Evolutionary conservation across 352 stramenopile genomes (phyloP), one percentile per base, ranked within the genome.

Genomic region (Phytophthora pisi): DNA sequence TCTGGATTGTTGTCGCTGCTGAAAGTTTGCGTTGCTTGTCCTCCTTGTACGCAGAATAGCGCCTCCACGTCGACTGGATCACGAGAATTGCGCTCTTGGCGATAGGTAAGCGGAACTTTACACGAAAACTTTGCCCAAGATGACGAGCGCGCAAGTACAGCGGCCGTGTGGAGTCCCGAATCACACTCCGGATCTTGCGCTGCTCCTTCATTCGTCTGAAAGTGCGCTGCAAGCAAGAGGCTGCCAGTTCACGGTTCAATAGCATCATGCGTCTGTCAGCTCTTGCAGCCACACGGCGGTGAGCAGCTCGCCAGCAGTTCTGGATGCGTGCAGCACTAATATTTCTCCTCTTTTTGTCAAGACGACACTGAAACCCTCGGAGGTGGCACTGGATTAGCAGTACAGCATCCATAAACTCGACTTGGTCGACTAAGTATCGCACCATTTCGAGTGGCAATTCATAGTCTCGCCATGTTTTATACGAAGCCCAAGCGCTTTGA

Each of bases 51-150:
- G 36, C 31, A 10, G 68, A 18, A 46, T 91, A 66, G n/a, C 63
- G 74, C 34, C 75, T 72, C 84, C 82, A 92, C 0, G 61, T 68
- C 11, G 66, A 79, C 58, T 87, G 76, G 40, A 93, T 88, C 40
- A 75, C 68, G 1, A 46, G 58, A 10, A 67, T 64, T 0, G 81
- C 84, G 26, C 79, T 90, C 42, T 74, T 77, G 2, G 69, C 68
- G 20, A 92, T 88, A 8, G 57, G 45, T 0, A 81, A 30, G 10
- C 64, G 46, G 51, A 75, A 86, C 6, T 66, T 64, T 23, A 65
- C 56, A 5, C 75, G 74, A 49, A 87, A 84, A 15, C 46, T 66
- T 4, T 57, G 24, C 11, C 63, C 70, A n/a, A 61, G 52, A 4
- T 68, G 23, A 2, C 60, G 24, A 36, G 77, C 75, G 3, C 79